Percentiles rank a stretch among this genome's conserved stretches.
phyloP scores from a whole-genome alignment of 106 monocot genomes.

The Amphibolis antarctica region DNA sequence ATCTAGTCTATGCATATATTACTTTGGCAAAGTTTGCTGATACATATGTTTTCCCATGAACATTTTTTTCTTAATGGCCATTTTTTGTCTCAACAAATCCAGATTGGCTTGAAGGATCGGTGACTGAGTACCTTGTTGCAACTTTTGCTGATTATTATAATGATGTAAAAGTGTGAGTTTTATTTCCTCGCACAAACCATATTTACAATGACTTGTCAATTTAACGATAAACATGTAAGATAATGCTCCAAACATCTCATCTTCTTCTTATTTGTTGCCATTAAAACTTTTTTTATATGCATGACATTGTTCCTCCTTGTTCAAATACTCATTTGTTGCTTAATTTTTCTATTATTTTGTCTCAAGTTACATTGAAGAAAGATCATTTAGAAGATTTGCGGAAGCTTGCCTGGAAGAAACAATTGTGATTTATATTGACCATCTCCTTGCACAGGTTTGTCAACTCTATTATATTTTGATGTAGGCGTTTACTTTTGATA shows the following conservation, averaged over 20 bases:
- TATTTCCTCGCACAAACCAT: not conserved
- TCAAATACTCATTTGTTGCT: too few relatives aligned
- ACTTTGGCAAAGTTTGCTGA: too few relatives aligned
- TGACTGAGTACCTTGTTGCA: conserved; percentile 27
- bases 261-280: too few relatives aligned
- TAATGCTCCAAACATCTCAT: not conserved
- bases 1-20: too few relatives aligned
- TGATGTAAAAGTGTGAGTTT: conserved; percentile 91
- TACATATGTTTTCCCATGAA: not conserved
- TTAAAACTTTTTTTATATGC: too few relatives aligned
- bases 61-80: not conserved
- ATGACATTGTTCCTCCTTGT: too few relatives aligned
- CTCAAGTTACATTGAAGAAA: conserved; percentile 85
- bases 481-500: not conserved
- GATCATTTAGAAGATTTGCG: conserved; percentile 91
- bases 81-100: not conserved
- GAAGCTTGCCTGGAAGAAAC: conserved; percentile 96
- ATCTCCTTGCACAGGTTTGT: conserved; percentile 79
- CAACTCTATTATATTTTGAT: not conserved
- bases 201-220: not conserved
- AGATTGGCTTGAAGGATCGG: conserved; percentile 26
- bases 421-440: conserved; percentile 80
- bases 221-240: not conserved
- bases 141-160: conserved; percentile 73
- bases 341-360: conserved; percentile 2